A percentile compares a stretch with the other conserved stretches of the same genome.
These are phyloP conservation scores for Paraphoma chrysanthemicola DNA, from an alignment of 2,329 filamentous ascomycete species.

Conservation along the genomic window DNA sequence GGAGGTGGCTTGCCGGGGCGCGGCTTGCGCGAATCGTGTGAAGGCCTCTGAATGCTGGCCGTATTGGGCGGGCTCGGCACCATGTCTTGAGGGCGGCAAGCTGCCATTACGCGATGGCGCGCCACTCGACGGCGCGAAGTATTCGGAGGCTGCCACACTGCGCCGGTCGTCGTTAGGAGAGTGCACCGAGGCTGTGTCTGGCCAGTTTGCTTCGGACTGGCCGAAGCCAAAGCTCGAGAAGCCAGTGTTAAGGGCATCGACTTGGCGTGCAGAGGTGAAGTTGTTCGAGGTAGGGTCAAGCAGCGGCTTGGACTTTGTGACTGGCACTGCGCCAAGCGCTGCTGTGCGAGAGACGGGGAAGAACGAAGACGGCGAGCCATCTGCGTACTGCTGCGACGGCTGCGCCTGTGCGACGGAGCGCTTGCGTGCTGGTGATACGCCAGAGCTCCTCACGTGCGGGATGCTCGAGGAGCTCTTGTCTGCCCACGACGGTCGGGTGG, in stretches of 20 bases:
- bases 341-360: slow-evolving; percentile 33
- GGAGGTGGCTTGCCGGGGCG: slow-evolving; percentile 56
- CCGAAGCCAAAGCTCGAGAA: slow-evolving; percentile 44
- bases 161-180: slow-evolving; percentile 54
- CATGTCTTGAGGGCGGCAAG: slow-evolving; percentile 63
- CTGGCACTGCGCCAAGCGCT: slow-evolving; percentile 28
- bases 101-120: slow-evolving; percentile 62
- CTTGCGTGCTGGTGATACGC: slow-evolving; percentile 47
- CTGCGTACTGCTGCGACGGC: slow-evolving; percentile 39
- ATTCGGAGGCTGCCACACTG: slow-evolving; percentile 51
- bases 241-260: slow-evolving; percentile 40
- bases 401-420: slow-evolving; percentile 46
- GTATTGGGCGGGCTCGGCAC: slow-evolving; percentile 49
- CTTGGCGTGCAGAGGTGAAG: slow-evolving; percentile 38
- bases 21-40: slow-evolving; percentile 37
- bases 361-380: slow-evolving; percentile 33
- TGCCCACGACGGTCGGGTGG: slow-evolving; percentile 66
- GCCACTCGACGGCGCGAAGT: slow-evolving; percentile 53
- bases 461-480: slow-evolving; percentile 46
- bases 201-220: slow-evolving; percentile 44
- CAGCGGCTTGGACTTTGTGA: slow-evolving; percentile 36
- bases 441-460: slow-evolving; percentile 44
- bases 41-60: slow-evolving; percentile 37
- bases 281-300: slow-evolving; percentile 42
- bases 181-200: slow-evolving; percentile 42